Base-by-base conservation (phyloP, 768 basidiomycete species). In the Leccinum arenicola region DNA sequence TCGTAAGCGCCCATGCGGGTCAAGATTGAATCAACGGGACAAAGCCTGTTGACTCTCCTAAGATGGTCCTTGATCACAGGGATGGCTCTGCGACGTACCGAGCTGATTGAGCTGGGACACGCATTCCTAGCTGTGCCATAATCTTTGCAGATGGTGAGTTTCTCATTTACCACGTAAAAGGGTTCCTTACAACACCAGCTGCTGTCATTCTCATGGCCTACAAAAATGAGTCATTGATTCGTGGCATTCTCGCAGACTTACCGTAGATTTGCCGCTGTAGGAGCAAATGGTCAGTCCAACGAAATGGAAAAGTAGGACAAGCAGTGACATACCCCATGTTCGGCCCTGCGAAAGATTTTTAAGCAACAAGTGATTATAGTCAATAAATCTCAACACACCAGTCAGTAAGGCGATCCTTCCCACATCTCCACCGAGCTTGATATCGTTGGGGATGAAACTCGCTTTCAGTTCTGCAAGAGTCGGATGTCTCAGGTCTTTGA, bases 1-100 rank as follows among this genome's bases (percentile, higher is more conserved):
- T 98, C 96, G 70, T 98, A 97, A 3, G 97, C 97, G 10, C 97
- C 97, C 97, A 98, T 98, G 25, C 96, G 87, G 3, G 97, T 98
- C 59, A 93, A 82, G 63, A 99, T 97, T 12, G 88, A 78, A 69
- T 99, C 95, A 2, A 97, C 85, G 2, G 97, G 93, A 60, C 88
- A 89, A 50, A 99, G 70, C 36, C 93, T 94, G 25, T 48, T 35
- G 9, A 54, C 38, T 27, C 62, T 6, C 61, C 53, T 58, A 29
- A 65, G 62, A 19, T 58, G 56, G 38, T 15, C 9, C 15, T 40
- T 17, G 35, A 36, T 31, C n/a, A 51, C 36, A 48, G 25, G 6
- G 1, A 57, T 10, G 25, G 29, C 6, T 50, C 8, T 35, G 45
- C 25, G 10, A 69, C 80, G 58, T 64, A 91, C 89, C 85, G 81